Base-by-base conservation (phyloP, 345 rosid genomes). In the Lepidium aucheri region DNA sequence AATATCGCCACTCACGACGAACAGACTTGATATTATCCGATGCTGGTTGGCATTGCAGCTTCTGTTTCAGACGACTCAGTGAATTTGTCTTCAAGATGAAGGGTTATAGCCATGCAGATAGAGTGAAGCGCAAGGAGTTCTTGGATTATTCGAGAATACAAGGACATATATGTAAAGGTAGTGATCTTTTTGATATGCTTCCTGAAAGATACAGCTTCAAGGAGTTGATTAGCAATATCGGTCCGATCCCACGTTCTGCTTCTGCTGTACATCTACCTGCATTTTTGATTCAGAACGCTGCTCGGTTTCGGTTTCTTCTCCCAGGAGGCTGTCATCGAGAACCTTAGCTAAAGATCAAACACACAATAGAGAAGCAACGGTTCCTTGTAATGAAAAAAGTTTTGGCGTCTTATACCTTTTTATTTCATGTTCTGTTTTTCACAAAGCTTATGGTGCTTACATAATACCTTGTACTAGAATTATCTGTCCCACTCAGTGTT, bases 21-120 rank as follows among this genome's bases (percentile, higher is more conserved):
- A 70, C 86, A 0, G 80, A 90, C 49, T 54, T 80, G 36, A 69
- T 93, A n/a, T 69, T 93, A 24, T 78, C 98, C 0, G 94, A 93
- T 26, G 94, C 96, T 14, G 97, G 97, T 12, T 93, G 98, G 97
- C 98, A 93, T 71, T 93, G 96, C 39, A 88, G 98, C 77, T 93
- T 90, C 73, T 93, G 96, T 77, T 90, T 84, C 51, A 75, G 94
- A 9, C 71, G 57, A 5, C 84, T 88, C 11, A 50, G 44, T 6
- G 97, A 86, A 7, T 88, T 90, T n/a, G 84, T 79, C 51, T 85
- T 90, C 59, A 90, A 93, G 80, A 90, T 90, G 94, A 90, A 90
- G 15, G 97, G 87, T 30, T 93, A 88, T 38, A 93, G 98, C 79
- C 98, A 93, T 60, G 97, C 99, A 2, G 89, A 90, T 33, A 82